Percentiles rank a stretch among this genome's conserved stretches.
Evolutionary conservation across 371 early-diverging fungal genomes (phyloP).

Genomic region (Mortierella sp.): DNA sequence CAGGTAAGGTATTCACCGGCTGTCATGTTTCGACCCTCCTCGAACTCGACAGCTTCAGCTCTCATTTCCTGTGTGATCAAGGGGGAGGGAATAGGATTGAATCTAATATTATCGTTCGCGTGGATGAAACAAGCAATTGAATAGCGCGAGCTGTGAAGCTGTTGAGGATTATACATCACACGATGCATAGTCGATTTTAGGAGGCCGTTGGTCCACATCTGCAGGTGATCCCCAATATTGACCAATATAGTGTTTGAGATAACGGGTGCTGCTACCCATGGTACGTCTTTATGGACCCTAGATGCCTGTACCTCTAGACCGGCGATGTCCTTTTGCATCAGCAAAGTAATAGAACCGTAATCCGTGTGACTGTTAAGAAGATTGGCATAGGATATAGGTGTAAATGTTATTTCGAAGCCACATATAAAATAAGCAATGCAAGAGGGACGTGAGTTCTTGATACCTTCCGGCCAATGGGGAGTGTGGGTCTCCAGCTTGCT

Average conservation of each 20-base stretch:
- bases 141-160: slow-evolving; percentile 70
- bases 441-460: neutral
- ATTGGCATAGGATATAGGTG: neutral
- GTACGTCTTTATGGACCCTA: slow-evolving; percentile 51
- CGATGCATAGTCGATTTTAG: slow-evolving; percentile 80
- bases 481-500: slow-evolving; percentile 48
- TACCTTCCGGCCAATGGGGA: slow-evolving; percentile 73
- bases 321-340: slow-evolving; percentile 78
- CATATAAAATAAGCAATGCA: neutral
- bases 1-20: slow-evolving; percentile 47
- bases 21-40: slow-evolving; percentile 45
- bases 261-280: slow-evolving; percentile 76
- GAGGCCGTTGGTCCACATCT: slow-evolving; percentile 80
- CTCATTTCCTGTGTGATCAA: slow-evolving; percentile 48
- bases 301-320: slow-evolving; percentile 76
- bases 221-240: slow-evolving; percentile 79
- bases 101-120: slow-evolving; percentile 59
- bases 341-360: slow-evolving; percentile 79
- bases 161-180: slow-evolving; percentile 73
- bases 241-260: slow-evolving; percentile 72
- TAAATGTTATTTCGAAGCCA: neutral
- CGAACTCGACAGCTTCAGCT: slow-evolving; percentile 47
- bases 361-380: slow-evolving; percentile 65
- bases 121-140: slow-evolving; percentile 81
- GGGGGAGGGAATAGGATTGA: slow-evolving; percentile 61